Evolutionary conservation across 2,329 filamentous ascomycete genomes (phyloP).

Genomic region (Arachnopeziza araneosa): DNA sequence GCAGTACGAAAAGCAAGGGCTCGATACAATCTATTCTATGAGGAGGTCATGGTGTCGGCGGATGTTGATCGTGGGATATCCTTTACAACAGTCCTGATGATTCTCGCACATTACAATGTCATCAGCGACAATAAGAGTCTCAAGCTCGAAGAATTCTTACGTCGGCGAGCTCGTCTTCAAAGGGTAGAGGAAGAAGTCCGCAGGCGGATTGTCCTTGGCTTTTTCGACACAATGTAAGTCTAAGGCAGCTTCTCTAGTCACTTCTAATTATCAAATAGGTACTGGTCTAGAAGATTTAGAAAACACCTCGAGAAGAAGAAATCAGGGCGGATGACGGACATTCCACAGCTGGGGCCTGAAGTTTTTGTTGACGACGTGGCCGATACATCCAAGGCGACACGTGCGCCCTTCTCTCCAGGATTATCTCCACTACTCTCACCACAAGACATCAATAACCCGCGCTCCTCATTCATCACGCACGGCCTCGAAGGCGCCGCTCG

Average conservation of each 20-base stretch:
- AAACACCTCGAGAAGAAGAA: slow-evolving; percentile 67
- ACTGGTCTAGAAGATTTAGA: slow-evolving; percentile 80
- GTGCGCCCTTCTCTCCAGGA: slow-evolving; percentile 9
- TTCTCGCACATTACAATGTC: slow-evolving; percentile 95
- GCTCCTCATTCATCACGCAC: slow-evolving; percentile 26
- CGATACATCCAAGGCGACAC: slow-evolving; percentile 20
- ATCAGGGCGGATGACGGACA: slow-evolving; percentile 66
- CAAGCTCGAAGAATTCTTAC: slow-evolving; percentile 88
- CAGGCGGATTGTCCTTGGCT: slow-evolving; percentile 82
- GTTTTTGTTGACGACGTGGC: slow-evolving; percentile 83
- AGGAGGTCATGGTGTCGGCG: slow-evolving; percentile 90
- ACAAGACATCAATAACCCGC: slow-evolving; percentile 18
- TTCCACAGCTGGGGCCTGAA: slow-evolving; percentile 79
- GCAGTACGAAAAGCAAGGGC: slow-evolving; percentile 70
- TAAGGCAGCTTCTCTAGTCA: slow-evolving; percentile 6
- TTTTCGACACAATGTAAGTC: slow-evolving; percentile 82
- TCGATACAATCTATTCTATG: slow-evolving; percentile 90
- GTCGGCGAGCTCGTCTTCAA: slow-evolving; percentile 82
- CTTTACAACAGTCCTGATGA: slow-evolving; percentile 90
- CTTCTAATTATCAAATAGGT: slow-evolving; percentile 40
- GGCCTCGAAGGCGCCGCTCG: slow-evolving; percentile 24
- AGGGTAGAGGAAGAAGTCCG: slow-evolving; percentile 93
- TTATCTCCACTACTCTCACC: slow-evolving; percentile 22
- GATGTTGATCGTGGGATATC: slow-evolving; percentile 86
- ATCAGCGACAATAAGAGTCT: slow-evolving; percentile 97